Evolutionary conservation across 2,329 filamentous ascomycete genomes (phyloP).

Genomic region (Nothophoma quercina): DNA sequence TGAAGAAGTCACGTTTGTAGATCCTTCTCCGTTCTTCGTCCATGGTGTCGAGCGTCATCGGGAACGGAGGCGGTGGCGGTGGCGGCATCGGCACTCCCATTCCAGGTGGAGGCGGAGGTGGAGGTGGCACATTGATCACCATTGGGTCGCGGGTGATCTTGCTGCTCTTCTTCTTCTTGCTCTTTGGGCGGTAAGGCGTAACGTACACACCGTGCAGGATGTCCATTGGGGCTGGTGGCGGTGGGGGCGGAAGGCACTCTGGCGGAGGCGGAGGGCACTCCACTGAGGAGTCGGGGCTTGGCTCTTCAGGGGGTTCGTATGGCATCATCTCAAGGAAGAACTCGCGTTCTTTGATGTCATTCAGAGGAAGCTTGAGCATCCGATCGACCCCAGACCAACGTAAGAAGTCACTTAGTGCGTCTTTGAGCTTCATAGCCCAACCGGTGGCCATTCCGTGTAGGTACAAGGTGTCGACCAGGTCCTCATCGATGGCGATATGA

Average conservation of each 20-base stretch:
- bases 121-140: neutral
- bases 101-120: conserved; percentile 3
- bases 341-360: conserved; percentile 19
- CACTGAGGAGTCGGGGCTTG: neutral
- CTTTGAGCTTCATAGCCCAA: conserved; percentile 34
- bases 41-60: conserved; percentile 3
- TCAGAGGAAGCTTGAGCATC: neutral
- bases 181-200: neutral
- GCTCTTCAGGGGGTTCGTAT: neutral
- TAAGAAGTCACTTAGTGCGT: conserved; percentile 10
- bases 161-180: conserved; percentile 5
- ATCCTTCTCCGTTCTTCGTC: conserved; percentile 21
- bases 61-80: neutral
- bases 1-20: conserved; percentile 35
- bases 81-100: conserved; percentile 1
- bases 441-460: conserved; percentile 31
- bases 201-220: neutral
- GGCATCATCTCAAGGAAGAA: conserved; percentile 30
- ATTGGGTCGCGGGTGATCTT: neutral
- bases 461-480: conserved; percentile 39
- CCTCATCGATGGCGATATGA: conserved; percentile 36
- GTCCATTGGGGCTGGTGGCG: neutral
- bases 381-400: neutral
- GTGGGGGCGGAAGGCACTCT: neutral
- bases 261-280: neutral